Evolutionary conservation across 2,329 filamentous ascomycete species (phyloP).

Genomic region (Ceratocystiopsis minuta): DNA sequence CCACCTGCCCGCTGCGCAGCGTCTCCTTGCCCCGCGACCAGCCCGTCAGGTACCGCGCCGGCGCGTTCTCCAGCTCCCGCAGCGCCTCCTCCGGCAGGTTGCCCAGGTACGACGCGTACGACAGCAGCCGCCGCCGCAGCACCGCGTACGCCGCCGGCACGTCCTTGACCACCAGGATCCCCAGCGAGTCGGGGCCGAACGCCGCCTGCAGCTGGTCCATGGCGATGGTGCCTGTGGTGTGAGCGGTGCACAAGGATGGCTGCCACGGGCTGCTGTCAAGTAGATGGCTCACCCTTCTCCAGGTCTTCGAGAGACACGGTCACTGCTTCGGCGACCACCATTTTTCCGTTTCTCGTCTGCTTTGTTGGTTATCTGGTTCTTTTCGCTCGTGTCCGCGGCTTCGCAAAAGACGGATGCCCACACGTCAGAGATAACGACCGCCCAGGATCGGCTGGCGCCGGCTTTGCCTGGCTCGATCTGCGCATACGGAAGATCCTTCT

Average conservation of each 20-base stretch:
- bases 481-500: too few relatives aligned
- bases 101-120: slow-evolving; percentile 76
- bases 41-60: slow-evolving; percentile 48
- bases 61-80: slow-evolving; percentile 38
- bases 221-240: slow-evolving; percentile 40
- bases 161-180: slow-evolving; percentile 84
- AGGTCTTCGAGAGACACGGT: slow-evolving; percentile 10
- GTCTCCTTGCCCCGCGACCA: slow-evolving; percentile 75
- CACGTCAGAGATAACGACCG: too few relatives aligned
- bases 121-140: slow-evolving; percentile 59
- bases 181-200: slow-evolving; percentile 78
- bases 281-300: slow-evolving; percentile 5
- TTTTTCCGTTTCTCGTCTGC: not conserved
- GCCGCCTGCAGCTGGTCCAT: slow-evolving; percentile 56
- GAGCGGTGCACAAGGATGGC: not conserved
- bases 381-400: too few relatives aligned
- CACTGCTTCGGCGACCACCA: slow-evolving; percentile 8
- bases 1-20: slow-evolving; percentile 57
- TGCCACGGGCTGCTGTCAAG: not conserved
- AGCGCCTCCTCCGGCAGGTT: slow-evolving; percentile 57
- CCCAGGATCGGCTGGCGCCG: too few relatives aligned
- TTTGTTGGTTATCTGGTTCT: not conserved
- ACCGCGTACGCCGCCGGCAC: slow-evolving; percentile 53
- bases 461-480: too few relatives aligned
- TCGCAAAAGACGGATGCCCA: too few relatives aligned